Evolutionary conservation across 208 protist species (phyloP).

Genomic region (Vickermania ingenoplastis): DNA sequence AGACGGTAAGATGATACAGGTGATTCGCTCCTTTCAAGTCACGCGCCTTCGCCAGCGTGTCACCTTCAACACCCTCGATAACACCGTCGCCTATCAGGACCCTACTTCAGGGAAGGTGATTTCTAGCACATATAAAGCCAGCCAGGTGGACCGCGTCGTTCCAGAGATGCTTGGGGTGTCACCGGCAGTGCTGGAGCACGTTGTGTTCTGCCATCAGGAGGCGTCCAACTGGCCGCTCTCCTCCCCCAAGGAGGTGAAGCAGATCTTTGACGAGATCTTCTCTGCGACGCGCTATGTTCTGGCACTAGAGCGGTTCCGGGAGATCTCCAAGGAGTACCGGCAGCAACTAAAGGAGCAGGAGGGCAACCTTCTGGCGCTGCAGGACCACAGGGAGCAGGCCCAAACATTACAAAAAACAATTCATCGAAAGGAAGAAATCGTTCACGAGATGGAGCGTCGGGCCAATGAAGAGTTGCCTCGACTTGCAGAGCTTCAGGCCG

Average conservation of each 20-base stretch:
- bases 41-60: slow-evolving; percentile 81
- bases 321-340: slow-evolving; percentile 81
- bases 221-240: slow-evolving; percentile 96
- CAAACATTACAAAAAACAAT: slow-evolving; percentile 48
- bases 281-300: slow-evolving; percentile 91
- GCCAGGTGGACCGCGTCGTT: slow-evolving; percentile 94
- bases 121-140: slow-evolving; percentile 80
- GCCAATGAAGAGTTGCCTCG: slow-evolving; percentile 43
- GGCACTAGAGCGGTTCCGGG: slow-evolving; percentile 76
- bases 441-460: slow-evolving; percentile 26
- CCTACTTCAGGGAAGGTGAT: slow-evolving; percentile 64
- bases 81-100: slow-evolving; percentile 89
- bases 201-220: slow-evolving; percentile 98
- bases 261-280: slow-evolving; percentile 99
- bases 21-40: slow-evolving; percentile 90
- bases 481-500: slow-evolving; percentile 35
- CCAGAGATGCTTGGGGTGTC: slow-evolving; percentile 96
- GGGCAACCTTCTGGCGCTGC: slow-evolving; percentile 53
- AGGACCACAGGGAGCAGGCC: slow-evolving; percentile 74
- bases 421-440: slow-evolving; percentile 37
- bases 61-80: slow-evolving; percentile 91
- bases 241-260: slow-evolving; percentile 92
- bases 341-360: slow-evolving; percentile 81
- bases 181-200: slow-evolving; percentile 96
- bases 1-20: slow-evolving; percentile 79